Evolutionary conservation across 371 early-diverging fungal species (phyloP).

Genomic region (Mucor racemosus): DNA sequence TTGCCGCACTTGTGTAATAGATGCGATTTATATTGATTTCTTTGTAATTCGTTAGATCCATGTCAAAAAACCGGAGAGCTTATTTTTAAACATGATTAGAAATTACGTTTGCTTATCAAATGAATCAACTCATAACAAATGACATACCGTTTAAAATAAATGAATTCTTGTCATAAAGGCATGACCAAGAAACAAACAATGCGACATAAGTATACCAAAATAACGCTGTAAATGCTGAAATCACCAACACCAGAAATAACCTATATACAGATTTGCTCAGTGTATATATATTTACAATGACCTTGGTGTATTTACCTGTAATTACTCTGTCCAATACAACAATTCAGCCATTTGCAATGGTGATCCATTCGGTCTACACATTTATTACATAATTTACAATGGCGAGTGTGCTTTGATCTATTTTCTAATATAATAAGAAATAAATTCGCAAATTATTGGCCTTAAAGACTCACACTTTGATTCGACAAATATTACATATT

Average conservation of each 20-base stretch:
- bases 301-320: conserved; percentile 45
- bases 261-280: background rate
- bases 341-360: conserved; percentile 82
- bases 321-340: conserved; percentile 79
- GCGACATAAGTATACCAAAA: conserved; percentile 37
- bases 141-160: conserved; percentile 41
- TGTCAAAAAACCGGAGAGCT: conserved; percentile 8
- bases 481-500: conserved; percentile 76
- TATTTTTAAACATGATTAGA: background rate
- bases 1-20: conserved; percentile 2
- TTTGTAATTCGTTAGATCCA: background rate
- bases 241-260: conserved; percentile 31
- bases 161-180: conserved; percentile 32
- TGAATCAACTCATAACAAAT: background rate
- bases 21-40: background rate
- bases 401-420: conserved; percentile 56
- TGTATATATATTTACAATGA: background rate
- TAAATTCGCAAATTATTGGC: background rate
- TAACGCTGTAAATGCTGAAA: conserved; percentile 33
- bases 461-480: conserved; percentile 48
- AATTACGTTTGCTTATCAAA: background rate
- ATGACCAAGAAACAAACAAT: conserved; percentile 32
- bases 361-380: conserved; percentile 85
- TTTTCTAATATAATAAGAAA: background rate
- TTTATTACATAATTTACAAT: conserved; percentile 85